A percentile compares a stretch with the other conserved stretches of the same genome.
These are phyloP conservation scores for Trichoderma pleuroti DNA, from an alignment of 2,329 filamentous ascomycete species.

Conservation along the genomic window DNA sequence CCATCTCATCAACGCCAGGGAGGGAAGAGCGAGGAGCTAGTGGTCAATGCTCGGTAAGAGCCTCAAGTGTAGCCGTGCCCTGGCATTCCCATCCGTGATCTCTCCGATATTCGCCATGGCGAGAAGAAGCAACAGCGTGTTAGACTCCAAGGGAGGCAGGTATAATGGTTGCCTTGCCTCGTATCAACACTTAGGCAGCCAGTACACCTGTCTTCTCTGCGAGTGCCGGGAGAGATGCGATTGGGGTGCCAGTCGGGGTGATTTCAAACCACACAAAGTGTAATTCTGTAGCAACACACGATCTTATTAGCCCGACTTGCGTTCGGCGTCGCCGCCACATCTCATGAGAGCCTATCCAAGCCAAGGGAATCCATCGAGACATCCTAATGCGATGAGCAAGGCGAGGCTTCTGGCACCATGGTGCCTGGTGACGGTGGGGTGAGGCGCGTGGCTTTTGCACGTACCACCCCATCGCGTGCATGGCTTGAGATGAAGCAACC, in stretches of 20 bases:
- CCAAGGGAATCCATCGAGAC: neutral
- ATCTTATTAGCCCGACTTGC: neutral
- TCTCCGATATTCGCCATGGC: neutral
- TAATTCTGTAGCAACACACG: neutral
- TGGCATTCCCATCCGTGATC: neutral
- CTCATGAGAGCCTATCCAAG: neutral
- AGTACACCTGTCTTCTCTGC: neutral
- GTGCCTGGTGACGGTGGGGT: neutral
- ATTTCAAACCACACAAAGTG: neutral
- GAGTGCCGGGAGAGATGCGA: no score
- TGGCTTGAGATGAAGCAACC: slow-evolving; percentile 1
- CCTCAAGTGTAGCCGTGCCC: neutral
- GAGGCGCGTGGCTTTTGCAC: neutral
- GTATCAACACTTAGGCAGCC: neutral
- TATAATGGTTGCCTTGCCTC: neutral
- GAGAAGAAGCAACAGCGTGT: neutral
- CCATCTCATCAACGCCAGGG: neutral
- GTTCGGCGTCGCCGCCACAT: neutral
- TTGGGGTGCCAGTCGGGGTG: neutral
- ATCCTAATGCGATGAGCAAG: neutral
- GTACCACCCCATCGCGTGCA: neutral
- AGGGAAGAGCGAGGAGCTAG: neutral
- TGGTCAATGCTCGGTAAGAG: neutral
- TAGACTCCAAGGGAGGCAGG: neutral
- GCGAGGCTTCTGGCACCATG: neutral